phyloP scores from a whole-genome alignment of 225 moss, liverwort and hornwort genomes.

The Pleurozium schreberi region DNA sequence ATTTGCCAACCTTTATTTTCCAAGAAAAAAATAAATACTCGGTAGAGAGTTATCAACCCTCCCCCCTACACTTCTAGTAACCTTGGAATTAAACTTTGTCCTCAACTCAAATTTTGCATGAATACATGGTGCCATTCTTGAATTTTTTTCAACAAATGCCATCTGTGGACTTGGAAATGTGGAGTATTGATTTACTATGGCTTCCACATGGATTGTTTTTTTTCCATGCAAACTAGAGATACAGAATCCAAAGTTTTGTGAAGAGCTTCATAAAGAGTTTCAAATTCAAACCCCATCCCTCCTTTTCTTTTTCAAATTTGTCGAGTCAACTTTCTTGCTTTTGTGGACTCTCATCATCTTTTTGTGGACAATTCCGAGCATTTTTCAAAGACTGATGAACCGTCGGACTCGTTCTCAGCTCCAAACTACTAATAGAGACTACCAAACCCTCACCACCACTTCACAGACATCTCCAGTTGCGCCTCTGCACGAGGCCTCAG shows the following conservation, averaged over 20 bases:
- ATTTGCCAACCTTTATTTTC: too few relatives aligned
- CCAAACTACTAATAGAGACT: not conserved
- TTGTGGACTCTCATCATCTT: not conserved
- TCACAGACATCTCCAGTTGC: not conserved
- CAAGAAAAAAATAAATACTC: too few relatives aligned
- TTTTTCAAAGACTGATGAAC: too few relatives aligned
- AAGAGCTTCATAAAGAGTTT: not conserved
- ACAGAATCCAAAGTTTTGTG: not conserved
- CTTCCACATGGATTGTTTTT: not conserved
- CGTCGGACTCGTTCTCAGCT: not conserved
- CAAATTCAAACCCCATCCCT: not conserved
- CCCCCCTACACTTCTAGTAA: too few relatives aligned
- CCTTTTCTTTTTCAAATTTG: not conserved
- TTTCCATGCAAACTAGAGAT: not conserved
- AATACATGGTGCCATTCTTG: not conserved
- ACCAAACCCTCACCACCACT: not conserved
- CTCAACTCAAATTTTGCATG: not conserved
- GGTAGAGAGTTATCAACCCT: too few relatives aligned
- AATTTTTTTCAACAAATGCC: not conserved
- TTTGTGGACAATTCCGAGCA: not conserved
- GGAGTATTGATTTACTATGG: not conserved
- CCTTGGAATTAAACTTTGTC: not conserved
- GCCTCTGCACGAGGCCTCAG: not conserved
- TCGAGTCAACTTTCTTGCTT: not conserved
- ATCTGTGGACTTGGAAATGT: not conserved